Evolutionary conservation across 78 protist genomes (phyloP).

Genomic region (Cavenderia fasciculata): DNA sequence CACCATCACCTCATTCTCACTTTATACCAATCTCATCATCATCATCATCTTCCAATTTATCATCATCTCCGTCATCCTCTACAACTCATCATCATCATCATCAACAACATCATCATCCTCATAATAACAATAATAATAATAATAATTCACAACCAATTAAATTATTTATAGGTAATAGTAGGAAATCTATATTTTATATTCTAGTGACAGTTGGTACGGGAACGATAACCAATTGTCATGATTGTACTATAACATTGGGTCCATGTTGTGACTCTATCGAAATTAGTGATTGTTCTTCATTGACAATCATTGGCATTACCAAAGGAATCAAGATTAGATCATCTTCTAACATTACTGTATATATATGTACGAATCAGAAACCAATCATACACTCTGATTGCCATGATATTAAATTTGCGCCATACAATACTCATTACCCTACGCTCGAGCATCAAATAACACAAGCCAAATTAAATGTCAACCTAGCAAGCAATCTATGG

Average conservation of each 20-base stretch:
- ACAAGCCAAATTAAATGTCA: conserved; percentile 15
- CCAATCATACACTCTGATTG: conserved; percentile 65
- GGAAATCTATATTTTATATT: conserved; percentile 42
- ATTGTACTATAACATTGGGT: conserved; percentile 46
- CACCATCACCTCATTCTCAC: too few species aligned
- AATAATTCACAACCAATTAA: conserved; percentile 7
- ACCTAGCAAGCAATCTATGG: conserved; percentile 31
- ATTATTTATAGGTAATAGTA: neutral
- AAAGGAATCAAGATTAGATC: conserved; percentile 64
- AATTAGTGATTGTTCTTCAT: conserved; percentile 22
- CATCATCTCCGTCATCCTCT: neutral
- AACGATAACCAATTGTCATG: conserved; percentile 39
- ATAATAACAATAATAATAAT: neutral
- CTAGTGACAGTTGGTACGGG: conserved; percentile 14
- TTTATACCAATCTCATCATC: too few species aligned
- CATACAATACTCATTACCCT: conserved; percentile 73
- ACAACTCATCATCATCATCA: neutral
- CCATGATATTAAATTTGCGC: conserved; percentile 20
- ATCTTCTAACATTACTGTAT: conserved; percentile 27
- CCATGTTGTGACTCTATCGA: conserved; percentile 60
- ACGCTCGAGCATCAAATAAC: conserved; percentile 30
- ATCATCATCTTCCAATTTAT: neutral
- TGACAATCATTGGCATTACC: conserved; percentile 45
- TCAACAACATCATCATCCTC: neutral
- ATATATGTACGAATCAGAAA: conserved; percentile 60